These are phyloP conservation scores for Colletotrichum echinochloae DNA, from an alignment of 2,329 filamentous ascomycete species.

Conservation along the genomic window DNA sequence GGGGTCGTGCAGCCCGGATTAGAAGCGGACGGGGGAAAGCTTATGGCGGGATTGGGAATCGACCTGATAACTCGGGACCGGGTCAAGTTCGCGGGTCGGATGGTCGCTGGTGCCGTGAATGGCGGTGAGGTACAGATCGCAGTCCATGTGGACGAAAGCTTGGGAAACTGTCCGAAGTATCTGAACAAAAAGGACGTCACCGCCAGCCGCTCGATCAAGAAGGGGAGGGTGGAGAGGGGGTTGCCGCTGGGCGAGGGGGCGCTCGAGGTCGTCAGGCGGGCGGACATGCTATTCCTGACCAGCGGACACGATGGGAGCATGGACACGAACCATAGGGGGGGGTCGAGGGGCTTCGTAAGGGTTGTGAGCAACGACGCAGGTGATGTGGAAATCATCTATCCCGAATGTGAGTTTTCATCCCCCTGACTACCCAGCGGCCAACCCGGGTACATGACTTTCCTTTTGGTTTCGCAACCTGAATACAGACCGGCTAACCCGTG, in stretches of 20 bases:
- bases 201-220: slow-evolving; percentile 37
- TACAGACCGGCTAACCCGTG: background rate
- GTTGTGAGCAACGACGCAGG: slow-evolving; percentile 68
- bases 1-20: slow-evolving; percentile 53
- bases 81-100: slow-evolving; percentile 78
- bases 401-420: slow-evolving; percentile 68
- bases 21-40: slow-evolving; percentile 51
- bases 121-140: slow-evolving; percentile 65
- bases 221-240: slow-evolving; percentile 45
- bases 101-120: slow-evolving; percentile 72
- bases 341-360: slow-evolving; percentile 78
- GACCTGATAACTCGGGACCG: slow-evolving; percentile 76
- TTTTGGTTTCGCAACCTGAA: background rate
- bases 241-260: slow-evolving; percentile 65
- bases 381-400: slow-evolving; percentile 72
- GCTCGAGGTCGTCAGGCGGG: slow-evolving; percentile 67
- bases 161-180: slow-evolving; percentile 92
- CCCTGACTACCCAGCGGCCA: background rate
- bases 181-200: slow-evolving; percentile 78
- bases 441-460: background rate
- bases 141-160: slow-evolving; percentile 75
- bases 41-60: slow-evolving; percentile 67
- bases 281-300: slow-evolving; percentile 84
- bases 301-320: slow-evolving; percentile 75
- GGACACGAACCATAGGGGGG: slow-evolving; percentile 88